phyloP scores from a whole-genome alignment of 352 stramenopile species.

The Paralagenidium karlingii region DNA sequence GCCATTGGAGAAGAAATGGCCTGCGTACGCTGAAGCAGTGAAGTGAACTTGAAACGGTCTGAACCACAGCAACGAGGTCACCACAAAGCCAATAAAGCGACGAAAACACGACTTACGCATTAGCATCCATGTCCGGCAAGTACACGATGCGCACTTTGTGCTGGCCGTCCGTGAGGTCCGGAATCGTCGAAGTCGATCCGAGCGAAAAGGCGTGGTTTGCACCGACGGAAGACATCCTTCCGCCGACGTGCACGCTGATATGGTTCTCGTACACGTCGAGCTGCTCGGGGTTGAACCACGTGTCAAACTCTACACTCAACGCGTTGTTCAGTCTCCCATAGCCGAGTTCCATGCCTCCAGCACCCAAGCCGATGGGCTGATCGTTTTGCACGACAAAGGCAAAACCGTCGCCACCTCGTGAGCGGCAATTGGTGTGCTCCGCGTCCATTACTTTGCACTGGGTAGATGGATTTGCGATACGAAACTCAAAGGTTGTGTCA shows the following conservation, averaged over 20 bases:
- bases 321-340: slow-evolving; percentile 81
- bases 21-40: slow-evolving; percentile 29
- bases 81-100: neutral
- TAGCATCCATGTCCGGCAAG: slow-evolving; percentile 48
- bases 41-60: slow-evolving; percentile 54
- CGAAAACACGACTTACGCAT: slow-evolving; percentile 13
- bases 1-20: slow-evolving; percentile 53
- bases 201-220: slow-evolving; percentile 71
- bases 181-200: slow-evolving; percentile 47
- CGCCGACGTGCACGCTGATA: slow-evolving; percentile 72
- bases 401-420: slow-evolving; percentile 59
- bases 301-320: slow-evolving; percentile 88
- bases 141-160: slow-evolving; percentile 69
- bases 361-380: slow-evolving; percentile 40
- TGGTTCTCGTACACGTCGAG: slow-evolving; percentile 88
- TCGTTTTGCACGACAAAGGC: slow-evolving; percentile 82
- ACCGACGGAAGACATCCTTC: slow-evolving; percentile 15
- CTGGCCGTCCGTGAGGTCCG: slow-evolving; percentile 65
- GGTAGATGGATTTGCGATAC: slow-evolving; percentile 74
- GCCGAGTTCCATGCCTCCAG: slow-evolving; percentile 60
- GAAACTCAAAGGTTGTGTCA: slow-evolving; percentile 77
- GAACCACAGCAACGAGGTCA: slow-evolving; percentile 2
- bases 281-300: slow-evolving; percentile 83
- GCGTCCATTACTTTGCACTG: slow-evolving; percentile 83
- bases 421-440: slow-evolving; percentile 70